These are phyloP conservation scores for Geotrichum citri-aurantii DNA, from an alignment of 1,139 yeast genomes.

Conservation along the genomic window DNA sequence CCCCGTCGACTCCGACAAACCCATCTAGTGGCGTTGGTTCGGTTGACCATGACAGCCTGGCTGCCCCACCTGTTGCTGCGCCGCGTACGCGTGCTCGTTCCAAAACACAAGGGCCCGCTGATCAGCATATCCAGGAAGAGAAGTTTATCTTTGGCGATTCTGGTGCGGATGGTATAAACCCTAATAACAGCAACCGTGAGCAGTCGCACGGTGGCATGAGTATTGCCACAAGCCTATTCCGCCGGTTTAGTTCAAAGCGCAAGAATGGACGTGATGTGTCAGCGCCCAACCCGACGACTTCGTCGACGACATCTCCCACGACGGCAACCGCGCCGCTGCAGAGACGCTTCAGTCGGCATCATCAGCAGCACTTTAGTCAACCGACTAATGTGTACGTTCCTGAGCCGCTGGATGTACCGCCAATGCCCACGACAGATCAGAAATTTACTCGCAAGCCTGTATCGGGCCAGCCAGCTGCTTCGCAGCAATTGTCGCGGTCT, in stretches of 20 bases:
- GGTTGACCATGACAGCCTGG: neutral
- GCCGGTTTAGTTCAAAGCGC: constrained; percentile 30
- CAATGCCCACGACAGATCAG: constrained; percentile 2
- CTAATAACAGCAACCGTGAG: constrained; percentile 3
- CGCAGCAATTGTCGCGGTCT: constrained; percentile 6
- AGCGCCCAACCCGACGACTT: constrained; percentile 1
- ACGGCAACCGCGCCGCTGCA: neutral
- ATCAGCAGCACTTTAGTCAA: constrained; percentile 14
- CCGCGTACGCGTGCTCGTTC: constrained; percentile 25
- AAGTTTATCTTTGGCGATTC: constrained; percentile 16
- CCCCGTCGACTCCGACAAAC: neutral
- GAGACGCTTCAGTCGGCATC: constrained; percentile 1
- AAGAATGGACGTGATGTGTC: constrained; percentile 21
- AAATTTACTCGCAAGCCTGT: constrained; percentile 10
- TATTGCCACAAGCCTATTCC: constrained; percentile 28
- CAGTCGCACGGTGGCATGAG: constrained; percentile 19
- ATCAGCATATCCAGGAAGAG: constrained; percentile 10
- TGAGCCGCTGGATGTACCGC: neutral
- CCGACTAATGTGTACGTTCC: constrained; percentile 11
- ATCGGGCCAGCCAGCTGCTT: neutral
- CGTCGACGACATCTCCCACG: neutral
- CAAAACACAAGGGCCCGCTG: constrained; percentile 28
- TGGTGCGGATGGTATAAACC: neutral
- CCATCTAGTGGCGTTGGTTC: neutral
- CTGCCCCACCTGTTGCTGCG: constrained; percentile 20